These are phyloP conservation scores for Thermomyces lanuginosus DNA, from an alignment of 2,329 filamentous ascomycete species.

Conservation along the genomic window DNA sequence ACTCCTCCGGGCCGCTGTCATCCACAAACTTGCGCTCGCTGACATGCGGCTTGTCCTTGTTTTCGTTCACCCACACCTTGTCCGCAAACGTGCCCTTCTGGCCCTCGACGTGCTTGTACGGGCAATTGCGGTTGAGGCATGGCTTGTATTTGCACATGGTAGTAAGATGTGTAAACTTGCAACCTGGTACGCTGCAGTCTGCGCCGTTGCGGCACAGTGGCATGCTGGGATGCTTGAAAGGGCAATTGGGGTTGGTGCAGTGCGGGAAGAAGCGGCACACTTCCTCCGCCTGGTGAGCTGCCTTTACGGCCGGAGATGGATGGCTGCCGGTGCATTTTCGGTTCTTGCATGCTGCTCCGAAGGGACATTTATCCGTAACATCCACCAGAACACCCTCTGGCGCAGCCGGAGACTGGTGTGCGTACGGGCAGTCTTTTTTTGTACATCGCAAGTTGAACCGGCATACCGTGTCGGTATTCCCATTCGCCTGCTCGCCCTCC, in stretches of 20 bases:
- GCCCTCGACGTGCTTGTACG: conserved; percentile 80
- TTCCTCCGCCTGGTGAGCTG: conserved; percentile 63
- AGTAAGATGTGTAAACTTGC: conserved; percentile 78
- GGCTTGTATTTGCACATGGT: conserved; percentile 81
- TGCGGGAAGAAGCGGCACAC: conserved; percentile 87
- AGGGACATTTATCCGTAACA: conserved; percentile 62
- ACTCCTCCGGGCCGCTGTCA: conserved; percentile 48
- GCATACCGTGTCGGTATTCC: conserved; percentile 54
- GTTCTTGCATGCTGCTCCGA: conserved; percentile 88
- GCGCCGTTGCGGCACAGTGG: conserved; percentile 81
- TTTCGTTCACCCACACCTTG: conserved; percentile 81
- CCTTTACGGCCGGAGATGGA: conserved; percentile 70
- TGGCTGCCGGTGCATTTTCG: conserved; percentile 82
- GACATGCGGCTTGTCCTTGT: conserved; percentile 46
- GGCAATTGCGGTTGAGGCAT: conserved; percentile 74
- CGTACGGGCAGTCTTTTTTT: conserved; percentile 79
- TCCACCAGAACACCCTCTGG: conserved; percentile 63
- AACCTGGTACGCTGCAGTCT: conserved; percentile 64
- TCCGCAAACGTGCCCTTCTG: conserved; percentile 73
- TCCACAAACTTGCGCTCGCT: conserved; percentile 74
- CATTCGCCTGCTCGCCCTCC: conserved; percentile 34
- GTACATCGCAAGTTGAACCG: conserved; percentile 80
- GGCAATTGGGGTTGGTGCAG: conserved; percentile 73
- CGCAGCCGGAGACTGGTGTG: conserved; percentile 84
- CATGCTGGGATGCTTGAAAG: conserved; percentile 77